These are phyloP conservation scores for Protomyces pachydermus DNA, from an alignment of 1,139 yeast genomes.

Conservation along the genomic window DNA sequence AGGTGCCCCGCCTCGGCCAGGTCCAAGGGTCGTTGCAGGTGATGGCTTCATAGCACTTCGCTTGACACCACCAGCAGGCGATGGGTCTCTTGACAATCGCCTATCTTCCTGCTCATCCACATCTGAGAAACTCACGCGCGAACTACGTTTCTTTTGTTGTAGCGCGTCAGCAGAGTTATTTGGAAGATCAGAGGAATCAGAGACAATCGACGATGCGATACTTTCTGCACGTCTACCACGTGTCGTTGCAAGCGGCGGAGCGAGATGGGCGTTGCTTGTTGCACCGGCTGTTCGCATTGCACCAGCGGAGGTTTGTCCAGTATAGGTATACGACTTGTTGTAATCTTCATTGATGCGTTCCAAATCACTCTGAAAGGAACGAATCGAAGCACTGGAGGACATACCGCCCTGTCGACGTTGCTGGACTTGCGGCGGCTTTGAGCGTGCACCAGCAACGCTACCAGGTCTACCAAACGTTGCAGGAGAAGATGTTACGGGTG, in stretches of 20 bases:
- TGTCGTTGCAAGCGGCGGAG: neutral
- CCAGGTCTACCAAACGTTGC: conserved; percentile 2
- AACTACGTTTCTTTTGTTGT: neutral
- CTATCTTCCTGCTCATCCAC: conserved; percentile 11
- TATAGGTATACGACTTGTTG: conserved; percentile 24
- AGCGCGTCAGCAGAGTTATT: neutral
- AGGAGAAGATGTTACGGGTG: neutral
- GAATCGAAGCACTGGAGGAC: conserved; percentile 15
- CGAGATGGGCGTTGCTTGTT: neutral
- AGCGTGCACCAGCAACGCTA: conserved; percentile 10
- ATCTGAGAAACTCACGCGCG: conserved; percentile 20
- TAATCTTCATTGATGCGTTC: conserved; percentile 25
- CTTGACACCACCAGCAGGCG: conserved; percentile 8
- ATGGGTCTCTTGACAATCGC: neutral
- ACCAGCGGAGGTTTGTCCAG: conserved; percentile 20
- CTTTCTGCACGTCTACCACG: conserved; percentile 22
- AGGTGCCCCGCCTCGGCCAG: neutral
- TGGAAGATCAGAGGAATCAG: conserved; percentile 5
- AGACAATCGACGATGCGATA: conserved; percentile 9
- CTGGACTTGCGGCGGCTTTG: conserved; percentile 21
- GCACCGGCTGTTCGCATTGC: conserved; percentile 21
- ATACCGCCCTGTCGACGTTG: conserved; percentile 14
- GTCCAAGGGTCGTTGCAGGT: neutral
- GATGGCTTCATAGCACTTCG: conserved; percentile 16
- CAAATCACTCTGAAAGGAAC: conserved; percentile 21